Evolutionary conservation across 2,329 filamentous ascomycete genomes (phyloP).

Genomic region (Fusarium chuoi): DNA sequence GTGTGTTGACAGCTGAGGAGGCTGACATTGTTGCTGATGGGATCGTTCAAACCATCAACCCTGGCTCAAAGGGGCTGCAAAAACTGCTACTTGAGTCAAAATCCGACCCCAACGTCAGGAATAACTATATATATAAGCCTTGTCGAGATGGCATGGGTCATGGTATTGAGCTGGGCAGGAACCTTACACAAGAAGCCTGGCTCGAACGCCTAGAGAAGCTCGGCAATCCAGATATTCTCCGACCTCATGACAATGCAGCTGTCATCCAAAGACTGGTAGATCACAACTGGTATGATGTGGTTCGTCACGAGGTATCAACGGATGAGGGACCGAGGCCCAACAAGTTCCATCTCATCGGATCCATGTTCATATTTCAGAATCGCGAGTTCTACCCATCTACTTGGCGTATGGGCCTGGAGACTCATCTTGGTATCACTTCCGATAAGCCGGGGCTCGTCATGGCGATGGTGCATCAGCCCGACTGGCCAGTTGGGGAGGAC

Average conservation of each 20-base stretch:
- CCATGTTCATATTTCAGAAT: conserved; percentile 26
- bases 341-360: conserved; percentile 27
- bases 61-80: neutral
- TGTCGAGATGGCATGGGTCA: conserved; percentile 24
- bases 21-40: neutral
- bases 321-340: conserved; percentile 13
- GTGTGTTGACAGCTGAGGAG: conserved; percentile 17
- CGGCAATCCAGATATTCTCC: neutral
- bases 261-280: conserved; percentile 26
- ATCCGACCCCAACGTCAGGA: neutral
- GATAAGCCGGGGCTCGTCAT: conserved; percentile 20
- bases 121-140: conserved; percentile 16
- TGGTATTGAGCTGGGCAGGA: conserved; percentile 14
- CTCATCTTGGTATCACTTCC: conserved; percentile 16
- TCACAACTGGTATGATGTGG: conserved; percentile 24
- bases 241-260: conserved; percentile 18
- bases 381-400: neutral
- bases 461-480: conserved; percentile 12
- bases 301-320: conserved; percentile 18
- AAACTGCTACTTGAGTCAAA: neutral
- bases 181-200: conserved; percentile 16
- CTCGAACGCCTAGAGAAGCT: conserved; percentile 4
- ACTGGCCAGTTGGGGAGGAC: conserved; percentile 12
- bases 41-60: conserved; percentile 10
- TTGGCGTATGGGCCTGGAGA: conserved; percentile 27